Evolutionary conservation across 257 asterid genomes (phyloP), one percentile per base, ranked within the genome.

Genomic region (Pogostemon cablin): DNA sequence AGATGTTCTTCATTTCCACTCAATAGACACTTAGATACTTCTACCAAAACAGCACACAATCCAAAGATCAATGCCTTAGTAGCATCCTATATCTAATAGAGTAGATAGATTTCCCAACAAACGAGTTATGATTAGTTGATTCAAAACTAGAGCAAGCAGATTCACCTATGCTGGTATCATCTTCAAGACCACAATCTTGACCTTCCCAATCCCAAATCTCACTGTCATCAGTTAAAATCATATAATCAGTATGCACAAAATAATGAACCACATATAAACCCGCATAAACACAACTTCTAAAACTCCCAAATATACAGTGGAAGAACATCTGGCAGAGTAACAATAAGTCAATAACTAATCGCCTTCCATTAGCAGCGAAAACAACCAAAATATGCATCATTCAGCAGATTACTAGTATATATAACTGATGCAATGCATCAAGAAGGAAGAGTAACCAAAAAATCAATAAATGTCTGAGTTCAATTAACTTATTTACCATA

Each of bases 181-280:
- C 93, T 73, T 82, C 87, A 34, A 87, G 78, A 69, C 65, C 42
- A 77, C 77, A 85, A 43, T 82, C 88, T 46, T 81, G 78, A 70
- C 82, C 77, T 64, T 77, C 83, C 96, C 92, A 88, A 80, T 79
- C 92, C 95, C 93, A 91, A 85, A 64, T 75, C 72, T 79, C 87
- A 59, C 96, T 82, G 81, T 65, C 7, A 67, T 20, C 69, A 63
- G 72, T n/a, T 54, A 74, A 17, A n/a, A n/a, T 35, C 62, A 53
- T 67, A 43, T 48, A 48, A 69, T 41, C 46, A 39, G 62, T 9
- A 52, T 11, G 38, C 70, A 38, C 63, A 68, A 3, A 41, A 41
- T 3, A 49, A 4, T 11, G 54, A 69, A 40, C 32, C 67, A 55
- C 35, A 37, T 56, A 73, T 12, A 61, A 46, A 43, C 46, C 35